Evolutionary conservation across 2,329 filamentous ascomycete species (phyloP).

Genomic region (Eutypella sp.): DNA sequence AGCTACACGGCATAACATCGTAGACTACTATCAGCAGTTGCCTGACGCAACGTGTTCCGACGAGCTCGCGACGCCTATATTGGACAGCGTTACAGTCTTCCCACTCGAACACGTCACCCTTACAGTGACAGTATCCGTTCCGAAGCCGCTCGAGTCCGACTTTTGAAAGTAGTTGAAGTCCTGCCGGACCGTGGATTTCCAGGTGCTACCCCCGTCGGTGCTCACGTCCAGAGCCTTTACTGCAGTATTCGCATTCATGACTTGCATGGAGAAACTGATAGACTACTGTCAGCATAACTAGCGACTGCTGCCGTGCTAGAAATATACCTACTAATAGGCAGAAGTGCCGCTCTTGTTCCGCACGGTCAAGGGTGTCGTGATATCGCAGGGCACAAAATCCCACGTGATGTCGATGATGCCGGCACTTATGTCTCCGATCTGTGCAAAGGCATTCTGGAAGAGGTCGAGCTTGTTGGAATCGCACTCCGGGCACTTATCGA

Average conservation of each 20-base stretch:
- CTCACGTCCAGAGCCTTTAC: slow-evolving; percentile 56
- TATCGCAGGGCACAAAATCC: slow-evolving; percentile 34
- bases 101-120: slow-evolving; percentile 51
- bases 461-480: slow-evolving; percentile 37
- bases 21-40: background rate
- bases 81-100: slow-evolving; percentile 44
- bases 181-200: slow-evolving; percentile 49
- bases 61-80: slow-evolving; percentile 35
- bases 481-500: slow-evolving; percentile 42
- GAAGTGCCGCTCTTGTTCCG: slow-evolving; percentile 41
- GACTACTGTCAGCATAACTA: background rate
- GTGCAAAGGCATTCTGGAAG: slow-evolving; percentile 37
- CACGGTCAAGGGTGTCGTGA: slow-evolving; percentile 35
- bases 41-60: background rate
- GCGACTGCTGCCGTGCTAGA: slow-evolving; percentile 9
- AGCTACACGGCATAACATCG: too few relatives aligned
- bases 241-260: slow-evolving; percentile 56
- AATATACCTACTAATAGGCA: slow-evolving; percentile 31
- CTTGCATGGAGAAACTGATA: slow-evolving; percentile 48
- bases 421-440: slow-evolving; percentile 29
- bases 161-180: slow-evolving; percentile 58
- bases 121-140: slow-evolving; percentile 48
- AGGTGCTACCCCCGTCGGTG: slow-evolving; percentile 53
- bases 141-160: slow-evolving; percentile 47
- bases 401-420: slow-evolving; percentile 38